A percentile compares a stretch with the other conserved stretches of the same genome.
Evolutionary conservation across 805 yeast species (phyloP).

Genomic region (Starmera caribaea): DNA sequence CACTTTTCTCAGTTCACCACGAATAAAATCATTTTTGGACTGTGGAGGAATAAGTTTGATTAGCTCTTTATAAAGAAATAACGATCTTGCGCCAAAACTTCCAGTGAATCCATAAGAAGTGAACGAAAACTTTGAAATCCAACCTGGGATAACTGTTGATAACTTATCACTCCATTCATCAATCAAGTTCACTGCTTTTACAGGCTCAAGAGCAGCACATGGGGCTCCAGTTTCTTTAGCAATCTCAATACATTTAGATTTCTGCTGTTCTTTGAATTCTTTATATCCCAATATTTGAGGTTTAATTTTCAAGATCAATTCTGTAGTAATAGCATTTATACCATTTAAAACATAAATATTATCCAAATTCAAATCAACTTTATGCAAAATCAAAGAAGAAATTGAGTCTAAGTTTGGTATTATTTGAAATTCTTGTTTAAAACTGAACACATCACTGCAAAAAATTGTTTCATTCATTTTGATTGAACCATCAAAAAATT

Average conservation of each 20-base stretch:
- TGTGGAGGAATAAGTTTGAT: conserved; percentile 23
- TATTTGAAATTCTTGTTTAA: conserved; percentile 14
- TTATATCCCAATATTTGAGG: conserved; percentile 7
- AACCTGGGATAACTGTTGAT: conserved; percentile 14
- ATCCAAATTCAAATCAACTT: conserved; percentile 15
- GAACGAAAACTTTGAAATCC: conserved; percentile 9
- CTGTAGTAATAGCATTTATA: conserved; percentile 12
- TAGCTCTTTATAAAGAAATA: conserved; percentile 30
- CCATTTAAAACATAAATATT: conserved; percentile 22
- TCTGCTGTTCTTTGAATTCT: background rate
- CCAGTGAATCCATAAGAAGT: conserved; percentile 12
- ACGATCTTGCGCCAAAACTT: conserved; percentile 31
- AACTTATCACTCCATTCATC: conserved; percentile 3
- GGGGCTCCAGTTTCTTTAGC: background rate
- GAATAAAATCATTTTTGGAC: conserved; percentile 29
- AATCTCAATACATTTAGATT: background rate
- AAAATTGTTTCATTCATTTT: conserved; percentile 13
- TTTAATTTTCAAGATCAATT: conserved; percentile 7
- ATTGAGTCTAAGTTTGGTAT: conserved; percentile 15
- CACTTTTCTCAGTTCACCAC: conserved; percentile 27
- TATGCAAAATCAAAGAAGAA: conserved; percentile 14
- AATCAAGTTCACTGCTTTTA: background rate
- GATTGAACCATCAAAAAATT: conserved; percentile 12
- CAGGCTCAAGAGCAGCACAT: background rate
- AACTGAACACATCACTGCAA: conserved; percentile 11